Evolutionary conservation across 164 flowering plant species (phyloP).

Genomic region (Stephania yunnanensis): DNA sequence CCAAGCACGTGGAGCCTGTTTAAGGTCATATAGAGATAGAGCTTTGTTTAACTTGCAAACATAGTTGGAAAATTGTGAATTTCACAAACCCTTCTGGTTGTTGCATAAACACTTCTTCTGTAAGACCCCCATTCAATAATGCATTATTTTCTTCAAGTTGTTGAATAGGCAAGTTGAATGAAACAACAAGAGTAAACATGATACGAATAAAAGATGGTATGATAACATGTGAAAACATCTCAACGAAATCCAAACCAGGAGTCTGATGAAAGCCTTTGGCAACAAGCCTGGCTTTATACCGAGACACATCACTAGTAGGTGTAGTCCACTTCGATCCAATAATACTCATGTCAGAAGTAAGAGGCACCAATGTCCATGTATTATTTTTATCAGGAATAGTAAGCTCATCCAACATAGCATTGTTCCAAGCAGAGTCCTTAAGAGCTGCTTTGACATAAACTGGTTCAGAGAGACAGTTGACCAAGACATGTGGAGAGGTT

Average conservation of each 20-base stretch:
- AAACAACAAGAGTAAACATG: neutral
- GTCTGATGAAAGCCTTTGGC: neutral
- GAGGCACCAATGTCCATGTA: neutral
- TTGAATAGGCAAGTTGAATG: neutral
- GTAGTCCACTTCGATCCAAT: neutral
- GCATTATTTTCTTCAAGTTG: neutral
- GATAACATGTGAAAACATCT: neutral
- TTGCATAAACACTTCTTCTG: neutral
- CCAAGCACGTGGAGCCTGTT: neutral
- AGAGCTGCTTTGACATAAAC: neutral
- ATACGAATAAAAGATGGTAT: neutral
- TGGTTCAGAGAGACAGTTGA: neutral
- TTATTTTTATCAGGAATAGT: neutral
- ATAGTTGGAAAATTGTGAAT: neutral
- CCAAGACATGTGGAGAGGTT: neutral
- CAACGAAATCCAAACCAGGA: neutral
- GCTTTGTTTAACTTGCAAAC: neutral
- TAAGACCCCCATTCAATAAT: neutral
- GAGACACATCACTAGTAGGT: neutral
- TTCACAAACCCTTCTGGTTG: neutral
- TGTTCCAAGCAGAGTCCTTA: neutral
- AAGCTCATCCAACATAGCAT: neutral
- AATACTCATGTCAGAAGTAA: neutral
- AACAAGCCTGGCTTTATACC: neutral
- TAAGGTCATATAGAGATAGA: neutral